Evolutionary conservation across 805 yeast species (phyloP).

Genomic region (Grigorovia yakushimaensis): DNA sequence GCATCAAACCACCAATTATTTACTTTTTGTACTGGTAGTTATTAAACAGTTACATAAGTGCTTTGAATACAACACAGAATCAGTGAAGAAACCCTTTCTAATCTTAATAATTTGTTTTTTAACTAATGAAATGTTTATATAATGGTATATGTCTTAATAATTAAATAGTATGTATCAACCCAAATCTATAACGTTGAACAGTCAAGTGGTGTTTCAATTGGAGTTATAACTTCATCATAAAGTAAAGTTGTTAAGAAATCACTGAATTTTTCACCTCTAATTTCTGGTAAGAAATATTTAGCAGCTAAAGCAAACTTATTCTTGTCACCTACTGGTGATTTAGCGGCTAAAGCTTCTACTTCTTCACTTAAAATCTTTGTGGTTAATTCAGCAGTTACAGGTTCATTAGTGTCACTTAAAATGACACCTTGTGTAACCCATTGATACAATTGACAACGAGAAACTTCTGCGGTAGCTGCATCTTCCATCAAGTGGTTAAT

Average conservation of each 20-base stretch:
- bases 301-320: conserved; percentile 65
- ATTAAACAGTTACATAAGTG: no score
- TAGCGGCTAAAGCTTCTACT: conserved; percentile 38
- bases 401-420: conserved; percentile 46
- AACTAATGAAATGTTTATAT: no score
- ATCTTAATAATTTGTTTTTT: no score
- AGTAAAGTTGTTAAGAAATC: conserved; percentile 70
- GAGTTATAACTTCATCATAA: conserved; percentile 49
- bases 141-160: no score
- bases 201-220: neutral
- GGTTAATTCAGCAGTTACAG: conserved; percentile 52
- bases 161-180: neutral
- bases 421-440: conserved; percentile 69
- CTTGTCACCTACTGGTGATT: conserved; percentile 31
- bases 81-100: no score
- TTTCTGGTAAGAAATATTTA: conserved; percentile 61
- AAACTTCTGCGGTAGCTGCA: conserved; percentile 84
- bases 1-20: no score
- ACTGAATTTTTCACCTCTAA: conserved; percentile 59
- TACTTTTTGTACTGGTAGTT: no score
- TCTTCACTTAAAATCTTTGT: conserved; percentile 50
- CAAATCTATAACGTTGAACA: neutral
- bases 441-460: conserved; percentile 72
- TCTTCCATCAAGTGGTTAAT: conserved; percentile 81
- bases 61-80: no score